Percentiles rank a stretch among this genome's conserved stretches.
Conservation (phyloP, 495 filamentous ascomycete species). For the Daldinia bambusicola region DNA sequence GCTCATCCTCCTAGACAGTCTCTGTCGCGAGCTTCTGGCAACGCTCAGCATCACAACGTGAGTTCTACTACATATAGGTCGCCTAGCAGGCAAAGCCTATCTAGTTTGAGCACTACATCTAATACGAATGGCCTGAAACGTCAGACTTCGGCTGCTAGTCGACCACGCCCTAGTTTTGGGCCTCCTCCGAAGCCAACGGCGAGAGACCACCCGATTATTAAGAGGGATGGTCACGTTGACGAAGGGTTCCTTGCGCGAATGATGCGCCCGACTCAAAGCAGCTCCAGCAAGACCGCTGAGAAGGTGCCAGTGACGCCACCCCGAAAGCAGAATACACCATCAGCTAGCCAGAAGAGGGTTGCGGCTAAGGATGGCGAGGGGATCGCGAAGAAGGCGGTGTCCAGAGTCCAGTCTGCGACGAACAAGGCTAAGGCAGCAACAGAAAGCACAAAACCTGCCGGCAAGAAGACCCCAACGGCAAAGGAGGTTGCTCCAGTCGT, state of each 20-base stretch:
- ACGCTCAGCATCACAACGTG: constrained; percentile 35
- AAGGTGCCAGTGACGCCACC: constrained; percentile 64
- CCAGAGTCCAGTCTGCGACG: constrained; percentile 43
- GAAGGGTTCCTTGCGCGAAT: constrained; percentile 88
- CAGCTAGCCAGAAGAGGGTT: constrained; percentile 35
- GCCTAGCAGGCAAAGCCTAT: constrained; percentile 58
- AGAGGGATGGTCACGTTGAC: constrained; percentile 64
- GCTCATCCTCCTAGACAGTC: constrained; percentile 52
- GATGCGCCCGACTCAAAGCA: constrained; percentile 89
- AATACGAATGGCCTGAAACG: constrained; percentile 49
- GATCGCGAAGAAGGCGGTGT: constrained; percentile 43
- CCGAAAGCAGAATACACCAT: constrained; percentile 45
- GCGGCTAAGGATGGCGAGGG: constrained; percentile 38
- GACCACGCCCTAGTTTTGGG: constrained; percentile 61
- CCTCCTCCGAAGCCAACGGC: constrained; percentile 57
- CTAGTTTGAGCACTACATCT: constrained; percentile 39
- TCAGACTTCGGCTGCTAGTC: constrained; percentile 55
- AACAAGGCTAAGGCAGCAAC: constrained; percentile 34
- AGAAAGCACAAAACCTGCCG: constrained; percentile 32
- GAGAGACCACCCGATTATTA: constrained; percentile 54
- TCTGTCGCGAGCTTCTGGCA: constrained; percentile 52
- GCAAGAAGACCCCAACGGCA: constrained; percentile 34
- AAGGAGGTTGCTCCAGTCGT: constrained; percentile 49
- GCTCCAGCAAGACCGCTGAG: constrained; percentile 79
- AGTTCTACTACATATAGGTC: constrained; percentile 49